Evolutionary conservation across 106 monocot species (phyloP).

Genomic region (Dioscorea alata): DNA sequence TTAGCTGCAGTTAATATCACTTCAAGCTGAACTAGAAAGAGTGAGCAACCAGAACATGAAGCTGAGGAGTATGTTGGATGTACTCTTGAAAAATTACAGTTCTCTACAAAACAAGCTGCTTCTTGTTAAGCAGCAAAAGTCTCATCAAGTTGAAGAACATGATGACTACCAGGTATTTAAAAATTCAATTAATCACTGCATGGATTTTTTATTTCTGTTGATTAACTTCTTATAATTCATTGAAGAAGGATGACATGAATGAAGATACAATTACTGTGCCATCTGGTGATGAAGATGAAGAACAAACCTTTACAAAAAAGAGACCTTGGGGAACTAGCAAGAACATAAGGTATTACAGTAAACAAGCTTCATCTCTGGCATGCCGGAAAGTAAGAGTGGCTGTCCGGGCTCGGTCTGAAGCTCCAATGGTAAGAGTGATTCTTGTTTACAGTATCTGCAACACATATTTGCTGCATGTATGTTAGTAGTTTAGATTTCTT

Average conservation of each 20-base stretch:
- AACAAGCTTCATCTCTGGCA: conserved; percentile 14
- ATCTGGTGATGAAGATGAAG: conserved; percentile 5
- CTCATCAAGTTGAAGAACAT: neutral
- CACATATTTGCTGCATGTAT: neutral
- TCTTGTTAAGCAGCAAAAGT: conserved; percentile 14
- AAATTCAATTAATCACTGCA: too few relatives aligned
- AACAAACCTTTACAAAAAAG: neutral
- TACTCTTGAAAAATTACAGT: conserved; percentile 24
- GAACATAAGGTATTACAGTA: neutral
- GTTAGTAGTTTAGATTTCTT: neutral
- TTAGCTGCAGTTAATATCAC: conserved; percentile 5
- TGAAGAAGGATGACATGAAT: neutral
- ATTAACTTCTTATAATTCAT: neutral
- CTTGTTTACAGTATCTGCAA: too few relatives aligned
- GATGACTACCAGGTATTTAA: too few relatives aligned
- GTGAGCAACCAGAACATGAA: conserved; percentile 32
- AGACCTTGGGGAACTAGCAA: neutral
- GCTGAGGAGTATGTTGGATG: conserved; percentile 32
- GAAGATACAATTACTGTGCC: neutral
- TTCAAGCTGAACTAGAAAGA: conserved; percentile 25
- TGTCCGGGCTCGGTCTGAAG: conserved; percentile 57
- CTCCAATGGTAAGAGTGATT: conserved; percentile 38
- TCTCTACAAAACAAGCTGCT: conserved; percentile 24
- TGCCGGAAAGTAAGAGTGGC: conserved; percentile 52
- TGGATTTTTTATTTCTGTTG: too few relatives aligned